phyloP scores from a whole-genome alignment of 768 basidiomycete genomes.

The Tricholoma terreum region DNA sequence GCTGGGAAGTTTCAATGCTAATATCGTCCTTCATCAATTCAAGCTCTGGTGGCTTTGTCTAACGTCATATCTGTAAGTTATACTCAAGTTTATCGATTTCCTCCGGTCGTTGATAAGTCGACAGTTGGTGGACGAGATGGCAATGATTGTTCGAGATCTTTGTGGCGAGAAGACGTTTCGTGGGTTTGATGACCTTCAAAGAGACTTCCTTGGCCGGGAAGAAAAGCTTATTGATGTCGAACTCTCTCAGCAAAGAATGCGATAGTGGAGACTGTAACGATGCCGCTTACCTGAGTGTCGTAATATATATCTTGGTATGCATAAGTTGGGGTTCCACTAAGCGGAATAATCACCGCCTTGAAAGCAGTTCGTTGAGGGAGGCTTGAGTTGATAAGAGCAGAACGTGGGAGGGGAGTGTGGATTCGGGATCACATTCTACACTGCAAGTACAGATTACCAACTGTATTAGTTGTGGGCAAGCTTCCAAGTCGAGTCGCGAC shows the following conservation, averaged over 20 bases:
- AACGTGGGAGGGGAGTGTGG: too few relatives aligned
- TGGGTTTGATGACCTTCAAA: constrained; percentile 36
- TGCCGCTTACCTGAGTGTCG: too few relatives aligned
- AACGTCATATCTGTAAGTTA: constrained; percentile 35
- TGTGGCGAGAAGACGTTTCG: constrained; percentile 41
- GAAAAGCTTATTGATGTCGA: constrained; percentile 33
- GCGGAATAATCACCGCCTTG: too few relatives aligned
- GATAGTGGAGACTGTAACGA: too few relatives aligned
- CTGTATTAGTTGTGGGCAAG: too few relatives aligned
- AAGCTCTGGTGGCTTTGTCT: constrained; percentile 40
- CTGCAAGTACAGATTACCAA: too few relatives aligned
- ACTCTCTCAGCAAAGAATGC: constrained; percentile 11
- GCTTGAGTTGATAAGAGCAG: too few relatives aligned
- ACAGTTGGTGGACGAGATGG: constrained; percentile 41
- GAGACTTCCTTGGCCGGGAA: constrained; percentile 35
- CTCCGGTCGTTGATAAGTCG: neutral
- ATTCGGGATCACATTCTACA: too few relatives aligned
- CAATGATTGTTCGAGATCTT: constrained; percentile 35
- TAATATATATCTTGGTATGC: too few relatives aligned
- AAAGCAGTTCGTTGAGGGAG: too few relatives aligned
- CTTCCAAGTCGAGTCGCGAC: too few relatives aligned
- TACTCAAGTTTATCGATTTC: neutral
- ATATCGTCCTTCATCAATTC: neutral
- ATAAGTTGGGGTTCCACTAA: too few relatives aligned
- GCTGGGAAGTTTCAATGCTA: neutral